These are phyloP conservation scores for Leccinum olivaceopallidum DNA, from an alignment of 768 basidiomycete genomes.

Conservation along the genomic window DNA sequence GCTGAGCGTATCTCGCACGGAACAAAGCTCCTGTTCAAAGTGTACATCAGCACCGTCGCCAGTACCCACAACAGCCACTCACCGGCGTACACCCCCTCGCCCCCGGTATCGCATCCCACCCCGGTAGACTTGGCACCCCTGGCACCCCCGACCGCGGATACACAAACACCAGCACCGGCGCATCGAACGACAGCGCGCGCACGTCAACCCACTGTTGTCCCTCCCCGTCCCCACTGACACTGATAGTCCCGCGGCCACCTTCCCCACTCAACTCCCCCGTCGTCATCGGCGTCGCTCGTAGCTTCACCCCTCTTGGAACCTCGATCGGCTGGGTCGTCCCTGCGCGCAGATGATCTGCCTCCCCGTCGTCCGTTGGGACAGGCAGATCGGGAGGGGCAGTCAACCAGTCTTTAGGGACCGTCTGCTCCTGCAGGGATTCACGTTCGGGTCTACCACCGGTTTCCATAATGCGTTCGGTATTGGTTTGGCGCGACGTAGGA, in stretches of 20 bases:
- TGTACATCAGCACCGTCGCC: not conserved
- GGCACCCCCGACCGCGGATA: slow-evolving; percentile 25
- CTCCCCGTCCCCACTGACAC: not conserved
- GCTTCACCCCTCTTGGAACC: not conserved
- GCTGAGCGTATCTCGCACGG: slow-evolving; percentile 14
- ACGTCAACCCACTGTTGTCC: slow-evolving; percentile 10
- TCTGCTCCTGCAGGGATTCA: not conserved
- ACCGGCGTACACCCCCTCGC: slow-evolving; percentile 29
- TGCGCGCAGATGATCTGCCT: not conserved
- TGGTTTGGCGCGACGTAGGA: not conserved
- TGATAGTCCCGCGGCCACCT: not conserved
- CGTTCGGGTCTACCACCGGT: not conserved
- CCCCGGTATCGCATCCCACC: slow-evolving; percentile 26
- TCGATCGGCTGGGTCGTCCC: not conserved
- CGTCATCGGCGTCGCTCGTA: not conserved
- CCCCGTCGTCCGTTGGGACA: not conserved
- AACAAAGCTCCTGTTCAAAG: slow-evolving; percentile 26
- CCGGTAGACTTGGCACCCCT: slow-evolving; percentile 10
- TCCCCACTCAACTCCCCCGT: not conserved
- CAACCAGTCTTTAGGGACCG: not conserved
- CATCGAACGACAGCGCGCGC: slow-evolving; percentile 13
- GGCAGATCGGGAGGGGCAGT: not conserved
- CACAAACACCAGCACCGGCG: slow-evolving; percentile 24
- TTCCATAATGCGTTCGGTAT: not conserved
- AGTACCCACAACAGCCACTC: not conserved